Conservation (phyloP, 441 rosid species). For the Pelargonium fulgidum region DNA sequence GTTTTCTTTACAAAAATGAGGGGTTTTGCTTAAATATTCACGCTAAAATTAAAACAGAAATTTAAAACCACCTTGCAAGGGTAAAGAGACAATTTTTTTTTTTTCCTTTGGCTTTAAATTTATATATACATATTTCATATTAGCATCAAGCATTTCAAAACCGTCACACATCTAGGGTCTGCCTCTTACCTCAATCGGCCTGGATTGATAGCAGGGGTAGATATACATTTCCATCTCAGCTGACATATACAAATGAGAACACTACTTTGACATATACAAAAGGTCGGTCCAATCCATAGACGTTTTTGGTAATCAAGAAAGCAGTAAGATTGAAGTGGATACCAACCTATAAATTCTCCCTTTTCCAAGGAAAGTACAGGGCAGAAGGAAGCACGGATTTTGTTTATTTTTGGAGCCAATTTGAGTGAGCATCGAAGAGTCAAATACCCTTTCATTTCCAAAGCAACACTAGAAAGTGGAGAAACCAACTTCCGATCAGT, state of each 20-base stretch:
- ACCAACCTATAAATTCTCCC: conserved; percentile 86
- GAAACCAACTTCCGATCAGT: conserved; percentile 14
- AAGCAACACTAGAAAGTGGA: conserved; percentile 58
- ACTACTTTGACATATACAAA: background rate
- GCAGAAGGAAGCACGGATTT: conserved; percentile 78
- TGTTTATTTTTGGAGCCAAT: conserved; percentile 60
- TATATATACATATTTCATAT: background rate
- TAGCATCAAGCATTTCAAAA: background rate
- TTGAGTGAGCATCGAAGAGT: conserved; percentile 83
- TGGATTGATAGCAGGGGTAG: no score
- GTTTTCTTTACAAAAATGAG: no score
- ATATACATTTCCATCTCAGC: no score
- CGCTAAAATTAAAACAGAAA: no score
- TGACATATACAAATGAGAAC: background rate
- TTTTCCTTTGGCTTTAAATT: no score
- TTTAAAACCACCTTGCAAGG: no score
- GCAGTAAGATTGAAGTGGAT: background rate
- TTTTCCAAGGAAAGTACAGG: conserved; percentile 83
- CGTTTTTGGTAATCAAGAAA: background rate
- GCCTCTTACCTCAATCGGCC: no score
- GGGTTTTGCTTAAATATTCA: no score
- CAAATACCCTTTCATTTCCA: conserved; percentile 76
- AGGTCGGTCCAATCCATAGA: no score
- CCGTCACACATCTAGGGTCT: background rate
- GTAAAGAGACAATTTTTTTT: no score